Evolutionary conservation across 345 rosid genomes (phyloP), one percentile per base, ranked within the genome.

Genomic region (Camelina laxa): DNA sequence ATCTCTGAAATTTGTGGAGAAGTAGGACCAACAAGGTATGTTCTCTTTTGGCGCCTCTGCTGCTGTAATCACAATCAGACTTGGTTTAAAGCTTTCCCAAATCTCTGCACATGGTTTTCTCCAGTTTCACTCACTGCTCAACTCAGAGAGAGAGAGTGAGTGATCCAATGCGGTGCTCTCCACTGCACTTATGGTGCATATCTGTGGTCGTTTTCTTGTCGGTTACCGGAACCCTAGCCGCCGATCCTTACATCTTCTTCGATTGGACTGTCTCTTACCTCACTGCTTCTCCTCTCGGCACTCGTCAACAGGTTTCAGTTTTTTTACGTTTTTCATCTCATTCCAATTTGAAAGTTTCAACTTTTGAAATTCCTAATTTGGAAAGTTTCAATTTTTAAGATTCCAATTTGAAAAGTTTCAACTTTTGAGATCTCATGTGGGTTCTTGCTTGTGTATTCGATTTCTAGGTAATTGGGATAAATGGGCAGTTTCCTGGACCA

Each of bases 191-290:
- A 20, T 30, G 31, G 65, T 47, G 44, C 65, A 70, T 76, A 39
- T 19, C 74, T 9, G 7, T 73, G 6, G 61, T 84, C 68, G 65
- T 67, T 5, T 72, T 75, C 3, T 62, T 67, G 65, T 74, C 77
- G 72, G 54, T 61, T 22, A 45, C 66, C 55, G 68, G 66, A 67
- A 83, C 80, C 57, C 82, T 66, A 2, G 96, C 87, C 36, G 87
- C 63, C 20, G 98, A 91, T 73, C 98, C 98, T 70, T 89, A 84
- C 80, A 85, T 84, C 69, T 89, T 82, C 84, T 88, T 74, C 70
- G 97, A 93, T 60, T 93, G 98, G 98, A 91, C 92, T 30, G 88
- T 93, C 75, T 91, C 98, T 50, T 93, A 91, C 75, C 75, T 88
- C 73, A 51, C 86, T 14, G 80, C 80, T 64, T 87, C 88, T 20